phyloP scores from a whole-genome alignment of 768 basidiomycete species.

The button mushroom (Agaricus bisporus) region DNA sequence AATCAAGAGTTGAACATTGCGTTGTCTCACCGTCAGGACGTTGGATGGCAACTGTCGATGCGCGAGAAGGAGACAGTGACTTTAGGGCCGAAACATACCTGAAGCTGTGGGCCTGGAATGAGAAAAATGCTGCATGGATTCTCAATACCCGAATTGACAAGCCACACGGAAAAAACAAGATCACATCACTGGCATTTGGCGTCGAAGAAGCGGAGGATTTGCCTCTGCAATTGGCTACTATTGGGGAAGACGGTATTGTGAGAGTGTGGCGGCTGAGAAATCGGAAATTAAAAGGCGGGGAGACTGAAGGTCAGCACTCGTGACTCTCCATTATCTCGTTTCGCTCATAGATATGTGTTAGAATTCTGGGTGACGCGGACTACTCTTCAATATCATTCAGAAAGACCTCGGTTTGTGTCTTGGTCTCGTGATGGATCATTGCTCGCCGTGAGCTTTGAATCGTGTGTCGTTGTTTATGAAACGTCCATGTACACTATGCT shows the following conservation, averaged over 20 bases:
- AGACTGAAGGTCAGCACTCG: slow-evolving; percentile 38
- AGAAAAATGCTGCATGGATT: slow-evolving; percentile 51
- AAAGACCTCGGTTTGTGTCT: slow-evolving; percentile 54
- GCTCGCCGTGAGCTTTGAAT: slow-evolving; percentile 64
- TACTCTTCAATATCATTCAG: slow-evolving; percentile 61
- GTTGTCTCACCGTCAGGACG: slow-evolving; percentile 62
- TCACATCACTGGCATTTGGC: slow-evolving; percentile 68
- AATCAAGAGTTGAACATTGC: slow-evolving; percentile 66
- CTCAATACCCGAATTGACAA: slow-evolving; percentile 87
- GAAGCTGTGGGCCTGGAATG: slow-evolving; percentile 89
- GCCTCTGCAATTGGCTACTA: slow-evolving; percentile 55
- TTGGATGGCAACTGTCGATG: slow-evolving; percentile 93
- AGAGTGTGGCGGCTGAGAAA: slow-evolving; percentile 75
- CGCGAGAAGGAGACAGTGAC: slow-evolving; percentile 57
- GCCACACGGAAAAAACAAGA: slow-evolving; percentile 65
- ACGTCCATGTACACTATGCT: slow-evolving; percentile 52
- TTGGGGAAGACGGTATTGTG: slow-evolving; percentile 67
- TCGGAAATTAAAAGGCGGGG: slow-evolving; percentile 17
- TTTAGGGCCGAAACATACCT: slow-evolving; percentile 70
- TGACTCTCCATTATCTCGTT: slow-evolving; percentile 15
- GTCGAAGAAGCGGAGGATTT: slow-evolving; percentile 30
- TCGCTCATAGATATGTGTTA: slow-evolving; percentile 18
- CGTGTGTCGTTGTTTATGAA: slow-evolving; percentile 71
- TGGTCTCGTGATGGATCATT: slow-evolving; percentile 90
- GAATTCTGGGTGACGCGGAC: slow-evolving; percentile 82